Evolutionary conservation across 306 rosid species (phyloP).

Genomic region (Calophaca sinica): DNA sequence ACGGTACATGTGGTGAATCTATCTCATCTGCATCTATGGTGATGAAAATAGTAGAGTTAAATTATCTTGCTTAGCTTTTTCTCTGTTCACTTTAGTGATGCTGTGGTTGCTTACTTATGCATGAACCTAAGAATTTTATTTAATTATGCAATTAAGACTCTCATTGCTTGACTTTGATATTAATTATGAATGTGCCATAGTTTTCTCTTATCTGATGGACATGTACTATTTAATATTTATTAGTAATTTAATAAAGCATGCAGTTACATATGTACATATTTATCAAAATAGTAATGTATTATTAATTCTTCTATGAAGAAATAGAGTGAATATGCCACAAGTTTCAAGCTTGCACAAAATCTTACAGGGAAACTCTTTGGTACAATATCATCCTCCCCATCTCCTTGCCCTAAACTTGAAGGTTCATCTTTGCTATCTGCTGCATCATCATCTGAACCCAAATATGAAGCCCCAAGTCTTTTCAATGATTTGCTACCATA

Average conservation of each 20-base stretch:
- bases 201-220: neutral
- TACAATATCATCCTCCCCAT: conserved; percentile 40
- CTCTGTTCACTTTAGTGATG: neutral
- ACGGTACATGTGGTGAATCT: neutral
- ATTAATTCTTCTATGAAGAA: neutral
- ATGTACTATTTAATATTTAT: conserved; percentile 4
- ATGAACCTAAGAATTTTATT: conserved; percentile 23
- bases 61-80: conserved; percentile 20
- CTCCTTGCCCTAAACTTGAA: conserved; percentile 41
- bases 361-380: conserved; percentile 54
- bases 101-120: neutral
- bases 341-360: conserved; percentile 9
- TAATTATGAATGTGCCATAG: conserved; percentile 22
- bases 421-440: conserved; percentile 48
- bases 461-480: conserved; percentile 54
- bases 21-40: neutral
- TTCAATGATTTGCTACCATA: conserved; percentile 56
- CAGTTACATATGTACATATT: neutral
- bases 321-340: neutral
- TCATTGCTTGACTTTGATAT: neutral
- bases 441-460: conserved; percentile 51
- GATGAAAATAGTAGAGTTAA: conserved; percentile 10
- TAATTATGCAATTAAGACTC: conserved; percentile 34
- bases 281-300: neutral
- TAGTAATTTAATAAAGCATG: neutral